phyloP scores from a whole-genome alignment of 768 basidiomycete genomes.

The Leccinum aurantiacum region DNA sequence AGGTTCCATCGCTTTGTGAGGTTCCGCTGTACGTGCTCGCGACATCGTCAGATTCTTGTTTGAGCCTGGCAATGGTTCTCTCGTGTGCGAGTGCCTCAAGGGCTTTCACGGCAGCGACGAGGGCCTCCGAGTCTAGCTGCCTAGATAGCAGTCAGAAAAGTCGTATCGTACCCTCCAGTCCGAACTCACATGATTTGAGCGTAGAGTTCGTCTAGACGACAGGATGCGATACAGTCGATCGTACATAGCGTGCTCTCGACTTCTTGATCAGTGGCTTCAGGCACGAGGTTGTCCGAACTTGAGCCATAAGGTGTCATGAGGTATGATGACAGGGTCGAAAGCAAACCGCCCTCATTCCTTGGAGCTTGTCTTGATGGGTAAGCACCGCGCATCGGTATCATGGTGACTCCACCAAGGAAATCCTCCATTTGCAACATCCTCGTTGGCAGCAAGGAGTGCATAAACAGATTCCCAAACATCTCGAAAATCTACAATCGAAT shows the following conservation, averaged over 20 bases:
- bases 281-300: conserved; percentile 72
- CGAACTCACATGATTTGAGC: conserved; percentile 81
- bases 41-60: conserved; percentile 65
- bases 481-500: conserved; percentile 76
- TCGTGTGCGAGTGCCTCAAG: conserved; percentile 90
- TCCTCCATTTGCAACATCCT: conserved; percentile 98
- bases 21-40: conserved; percentile 34
- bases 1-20: conserved; percentile 42
- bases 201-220: conserved; percentile 92
- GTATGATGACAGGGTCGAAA: conserved; percentile 94
- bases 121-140: conserved; percentile 73
- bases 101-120: conserved; percentile 82
- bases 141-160: conserved; percentile 40
- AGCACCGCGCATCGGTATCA: conserved; percentile 84
- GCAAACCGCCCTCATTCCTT: conserved; percentile 82
- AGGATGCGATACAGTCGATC: conserved; percentile 92
- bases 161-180: neutral
- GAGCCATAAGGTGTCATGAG: conserved; percentile 90
- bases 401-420: conserved; percentile 91
- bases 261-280: conserved; percentile 87
- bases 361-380: conserved; percentile 61
- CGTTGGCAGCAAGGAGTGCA: conserved; percentile 87
- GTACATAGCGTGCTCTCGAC: conserved; percentile 93
- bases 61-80: conserved; percentile 76
- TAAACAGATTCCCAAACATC: conserved; percentile 95